Evolutionary conservation across 192 early-diverging fungal genomes (phyloP), one percentile per base, ranked within the genome.

Genomic region (Entomortierella lignicola): DNA sequence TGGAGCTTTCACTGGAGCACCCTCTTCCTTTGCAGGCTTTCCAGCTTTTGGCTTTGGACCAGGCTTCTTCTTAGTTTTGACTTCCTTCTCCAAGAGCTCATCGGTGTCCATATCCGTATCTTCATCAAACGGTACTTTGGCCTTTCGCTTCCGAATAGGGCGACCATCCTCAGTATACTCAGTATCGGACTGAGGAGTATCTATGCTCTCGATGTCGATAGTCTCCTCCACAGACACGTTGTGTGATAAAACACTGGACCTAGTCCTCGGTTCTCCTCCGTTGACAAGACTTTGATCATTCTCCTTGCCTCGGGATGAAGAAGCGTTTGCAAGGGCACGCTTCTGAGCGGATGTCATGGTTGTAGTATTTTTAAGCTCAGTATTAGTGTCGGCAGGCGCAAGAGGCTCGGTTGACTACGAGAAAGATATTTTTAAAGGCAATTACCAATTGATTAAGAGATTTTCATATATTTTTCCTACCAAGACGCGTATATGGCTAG

Each of bases 21-120:
- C 63, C 4, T 60, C 63, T 2, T 66, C 63, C 6, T 68, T 56
- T 8, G 15, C 25, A 18, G 41, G 31, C 50, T 60, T 47, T 30
- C 23, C 37, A 7, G 34, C 53, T 48, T 63, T 77, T 68, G 60
- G 25, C 21, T 61, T 77, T 37, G 67, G 52, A 2, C 15, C 34
- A 15, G 62, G 61, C 10, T 70, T 79, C 63, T 70, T 79, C 48
- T 79, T 70, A 15, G 66, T 69, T 48, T 69, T 79, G 50, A 79
- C 67, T 10, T 79, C 75, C 39, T 63, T 63, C 55, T 77, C 66
- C 60, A 77, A 57, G 20, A 77, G 66, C 25, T 77, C 74, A 20
- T 77, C 74, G 6, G 74, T 77, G 50, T 77, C 74, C 74, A 77
- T 77, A 6, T 77, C 74, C 1, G 74, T 69, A 56, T 77, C 74